Evolutionary conservation across 345 rosid genomes (phyloP), one percentile per base, ranked within the genome.

Genomic region (Balakata baccata): DNA sequence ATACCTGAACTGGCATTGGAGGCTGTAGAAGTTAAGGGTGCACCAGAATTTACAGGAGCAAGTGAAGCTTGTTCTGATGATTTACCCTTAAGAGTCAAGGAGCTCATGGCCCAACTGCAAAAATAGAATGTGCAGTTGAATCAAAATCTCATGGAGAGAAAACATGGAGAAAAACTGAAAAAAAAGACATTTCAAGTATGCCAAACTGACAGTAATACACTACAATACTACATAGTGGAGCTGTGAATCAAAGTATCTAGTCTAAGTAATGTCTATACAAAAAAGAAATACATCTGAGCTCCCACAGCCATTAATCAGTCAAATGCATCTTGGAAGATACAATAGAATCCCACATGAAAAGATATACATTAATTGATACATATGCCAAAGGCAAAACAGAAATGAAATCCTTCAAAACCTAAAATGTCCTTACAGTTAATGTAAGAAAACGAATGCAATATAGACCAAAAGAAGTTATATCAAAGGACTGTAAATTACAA

Each of bases 21-120:
- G 74, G 82, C 74, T n/a, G 81, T 68, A 61, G 97, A 80, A 76
- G 87, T 78, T 20, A 81, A 62, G 59, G 87, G 66, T 52, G 86
- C 59, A 58, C 76, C 84, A 57, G 92, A 79, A 71, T 80, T 87
- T 71, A 89, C 81, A 54, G 93, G 75, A 74, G 93, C 83, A 80
- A 91, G 84, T 62, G 92, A 73, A 64, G 89, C 85, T 74, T 91
- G 99, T 66, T 95, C 96, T 39, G 90, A 86, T 76, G 90, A 90
- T 85, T 92, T 95, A 64, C 97, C 96, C 87, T 92, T 95, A 37
- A 87, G 89, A 62, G 94, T 93, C 85, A 95, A 86, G 73, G 99
- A 95, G 85, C 98, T 95, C 93, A 95, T 90, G 72, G 99, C 99
- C 99, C 99, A 95, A 80, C 99, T 92, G 83, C 80, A 80, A 37